phyloP scores from a whole-genome alignment of 164 flowering plant genomes.

The Saururus chinensis region DNA sequence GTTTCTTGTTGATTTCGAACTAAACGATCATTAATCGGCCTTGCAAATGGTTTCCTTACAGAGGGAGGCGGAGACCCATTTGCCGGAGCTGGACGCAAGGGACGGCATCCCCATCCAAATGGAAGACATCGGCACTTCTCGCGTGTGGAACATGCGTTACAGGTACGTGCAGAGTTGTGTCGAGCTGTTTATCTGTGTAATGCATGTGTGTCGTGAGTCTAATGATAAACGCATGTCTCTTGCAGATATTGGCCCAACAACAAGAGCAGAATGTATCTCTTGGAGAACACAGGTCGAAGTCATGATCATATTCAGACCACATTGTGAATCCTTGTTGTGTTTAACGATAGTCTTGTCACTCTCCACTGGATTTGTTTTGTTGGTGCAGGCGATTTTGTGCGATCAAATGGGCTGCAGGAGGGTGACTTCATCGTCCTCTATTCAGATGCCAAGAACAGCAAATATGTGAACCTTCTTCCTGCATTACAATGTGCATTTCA shows the following conservation, averaged over 20 bases:
- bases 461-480: constrained; percentile 45
- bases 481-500: not conserved
- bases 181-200: not conserved
- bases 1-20: constrained; percentile 1
- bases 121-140: constrained; percentile 96
- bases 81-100: constrained; percentile 89
- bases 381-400: constrained; percentile 80
- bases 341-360: not conserved
- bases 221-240: not conserved
- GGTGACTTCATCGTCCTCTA: constrained; percentile 96
- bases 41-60: constrained; percentile 12
- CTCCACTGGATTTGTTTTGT: not conserved
- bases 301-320: not conserved
- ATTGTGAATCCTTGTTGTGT: not conserved
- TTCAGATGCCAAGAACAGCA: constrained; percentile 83
- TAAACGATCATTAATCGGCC: too few relatives aligned
- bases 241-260: constrained; percentile 99
- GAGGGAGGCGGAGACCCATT: constrained; percentile 97
- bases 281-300: constrained; percentile 75
- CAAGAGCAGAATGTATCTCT: constrained; percentile 99
- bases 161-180: constrained; percentile 35
- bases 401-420: constrained; percentile 88
- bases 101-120: constrained; percentile 87
- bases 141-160: constrained; percentile 97
- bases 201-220: too few relatives aligned